phyloP scores from a whole-genome alignment of 441 rosid species.

The Corymbia citriodora region DNA sequence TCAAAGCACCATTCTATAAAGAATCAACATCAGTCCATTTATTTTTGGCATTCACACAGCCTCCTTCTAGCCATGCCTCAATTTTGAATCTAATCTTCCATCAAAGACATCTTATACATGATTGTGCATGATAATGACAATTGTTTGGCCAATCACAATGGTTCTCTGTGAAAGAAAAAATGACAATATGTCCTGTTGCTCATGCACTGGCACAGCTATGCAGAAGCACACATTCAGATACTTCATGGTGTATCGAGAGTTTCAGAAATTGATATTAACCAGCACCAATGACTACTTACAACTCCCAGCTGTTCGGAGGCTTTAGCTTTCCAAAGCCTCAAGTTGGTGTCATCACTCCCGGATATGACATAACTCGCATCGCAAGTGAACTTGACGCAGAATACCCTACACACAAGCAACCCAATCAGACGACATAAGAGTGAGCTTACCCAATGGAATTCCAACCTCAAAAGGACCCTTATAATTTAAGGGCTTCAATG shows the following conservation, averaged over 20 bases:
- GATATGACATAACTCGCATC: slow-evolving; percentile 87
- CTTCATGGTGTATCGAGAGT: neutral
- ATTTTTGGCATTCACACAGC: neutral
- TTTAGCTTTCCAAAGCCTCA: slow-evolving; percentile 95
- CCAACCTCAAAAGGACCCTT: neutral
- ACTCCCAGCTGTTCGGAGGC: slow-evolving; percentile 96
- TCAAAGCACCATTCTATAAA: neutral
- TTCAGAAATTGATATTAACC: neutral
- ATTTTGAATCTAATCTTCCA: neutral
- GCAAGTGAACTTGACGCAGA: slow-evolving; percentile 84
- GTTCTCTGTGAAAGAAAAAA: neutral
- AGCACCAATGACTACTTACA: slow-evolving; percentile 38
- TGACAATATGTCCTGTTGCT: neutral
- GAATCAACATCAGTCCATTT: neutral
- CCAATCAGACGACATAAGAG: neutral
- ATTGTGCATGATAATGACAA: neutral
- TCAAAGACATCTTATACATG: neutral
- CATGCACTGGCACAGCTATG: neutral
- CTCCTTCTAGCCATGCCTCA: neutral
- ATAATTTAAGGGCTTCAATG: neutral
- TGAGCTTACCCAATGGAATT: neutral
- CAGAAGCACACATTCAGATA: neutral
- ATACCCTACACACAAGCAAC: slow-evolving; percentile 45
- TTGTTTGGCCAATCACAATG: neutral
- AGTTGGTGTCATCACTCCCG: slow-evolving; percentile 93